Base-by-base conservation (phyloP, 768 basidiomycete species). In the Mrakia hoshinonis region DNA sequence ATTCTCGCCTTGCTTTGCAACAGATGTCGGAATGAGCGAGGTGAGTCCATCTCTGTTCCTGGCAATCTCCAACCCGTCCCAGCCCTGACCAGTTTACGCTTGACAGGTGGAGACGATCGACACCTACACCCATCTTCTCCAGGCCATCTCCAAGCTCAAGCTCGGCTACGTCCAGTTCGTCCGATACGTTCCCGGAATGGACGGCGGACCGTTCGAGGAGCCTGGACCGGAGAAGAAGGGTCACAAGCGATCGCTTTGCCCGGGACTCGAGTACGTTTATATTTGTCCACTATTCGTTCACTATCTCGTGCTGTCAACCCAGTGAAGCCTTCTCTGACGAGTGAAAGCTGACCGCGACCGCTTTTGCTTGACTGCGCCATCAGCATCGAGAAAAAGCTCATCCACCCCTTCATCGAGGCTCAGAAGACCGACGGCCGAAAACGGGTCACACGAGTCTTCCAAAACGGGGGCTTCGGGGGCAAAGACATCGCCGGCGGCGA, bases 401-500 rank as follows among this genome's bases (percentile, higher is more conserved):
- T 39, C 18, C 10, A 20, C 12, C 61, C 61, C 5, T 36, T 62
- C 34, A 18, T 31, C 18, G 61, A 62, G 3, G 38, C 11, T 3
- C 61, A 62, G 61, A 36, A 24, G 38, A 36, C 31, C 3, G 61
- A 62, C 36, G 61, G 61, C 15, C 31, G 61, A 34, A 24, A 62
- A 34, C 9, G 61, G 9, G 36, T n/a, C 34, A 62, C 61, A 18
- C 4, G 6, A 6, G 18, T 62, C 29, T 62, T 62, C n/a, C 38
- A 34, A 18, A 62, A 62, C 61, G 61, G 61, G 11, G 29, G 20
- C 13, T 62, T 62, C 24, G 61, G 61, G 10, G 61, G 61, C 20
- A 18, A 38, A 20, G 36, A 39, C 12, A 34, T 20, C 7, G 61
- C 12, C 9, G 61, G 61, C 6, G 34, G 36, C 34, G n/a, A 62